These are phyloP conservation scores for Pilasporangium apinafurcum DNA, from an alignment of 352 stramenopile genomes.

Conservation along the genomic window DNA sequence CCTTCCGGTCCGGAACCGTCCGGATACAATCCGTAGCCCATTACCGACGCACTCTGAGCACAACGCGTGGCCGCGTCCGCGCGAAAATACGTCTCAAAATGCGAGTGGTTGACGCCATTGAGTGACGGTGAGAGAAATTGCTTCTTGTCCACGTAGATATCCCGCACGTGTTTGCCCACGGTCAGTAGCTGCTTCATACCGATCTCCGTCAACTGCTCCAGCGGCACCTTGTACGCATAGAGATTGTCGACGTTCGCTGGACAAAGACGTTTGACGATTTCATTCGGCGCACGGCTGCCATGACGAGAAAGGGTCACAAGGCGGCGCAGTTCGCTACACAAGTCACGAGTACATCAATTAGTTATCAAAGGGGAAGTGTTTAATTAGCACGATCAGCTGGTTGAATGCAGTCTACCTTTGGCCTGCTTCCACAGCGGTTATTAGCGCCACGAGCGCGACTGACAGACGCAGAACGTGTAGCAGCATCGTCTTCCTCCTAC, in stretches of 20 bases:
- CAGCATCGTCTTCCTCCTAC: no score
- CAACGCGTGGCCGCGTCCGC: constrained; percentile 75
- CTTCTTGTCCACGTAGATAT: constrained; percentile 59
- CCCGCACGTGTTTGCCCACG: constrained; percentile 61
- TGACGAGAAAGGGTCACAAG: constrained; percentile 76
- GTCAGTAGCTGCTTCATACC: constrained; percentile 74
- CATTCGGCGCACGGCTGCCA: constrained; percentile 73
- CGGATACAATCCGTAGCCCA: constrained; percentile 77
- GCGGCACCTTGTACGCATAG: constrained; percentile 68
- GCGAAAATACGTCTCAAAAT: constrained; percentile 85
- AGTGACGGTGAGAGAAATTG: constrained; percentile 66
- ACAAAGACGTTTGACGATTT: constrained; percentile 45
- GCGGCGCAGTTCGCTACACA: constrained; percentile 58
- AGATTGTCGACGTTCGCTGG: constrained; percentile 66
- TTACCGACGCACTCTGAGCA: constrained; percentile 64
- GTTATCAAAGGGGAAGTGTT: no score
- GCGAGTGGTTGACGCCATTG: constrained; percentile 60
- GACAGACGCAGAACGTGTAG: no score
- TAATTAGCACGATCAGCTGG: no score
- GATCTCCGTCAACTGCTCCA: constrained; percentile 76
- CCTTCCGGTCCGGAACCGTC: constrained; percentile 63
- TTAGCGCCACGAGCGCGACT: no score
- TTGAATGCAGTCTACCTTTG: no score
- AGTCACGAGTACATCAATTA: constrained; percentile 49
- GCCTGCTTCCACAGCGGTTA: no score